These are phyloP conservation scores for Hemerocallis citrina DNA, from an alignment of 106 monocot genomes.

Conservation along the genomic window DNA sequence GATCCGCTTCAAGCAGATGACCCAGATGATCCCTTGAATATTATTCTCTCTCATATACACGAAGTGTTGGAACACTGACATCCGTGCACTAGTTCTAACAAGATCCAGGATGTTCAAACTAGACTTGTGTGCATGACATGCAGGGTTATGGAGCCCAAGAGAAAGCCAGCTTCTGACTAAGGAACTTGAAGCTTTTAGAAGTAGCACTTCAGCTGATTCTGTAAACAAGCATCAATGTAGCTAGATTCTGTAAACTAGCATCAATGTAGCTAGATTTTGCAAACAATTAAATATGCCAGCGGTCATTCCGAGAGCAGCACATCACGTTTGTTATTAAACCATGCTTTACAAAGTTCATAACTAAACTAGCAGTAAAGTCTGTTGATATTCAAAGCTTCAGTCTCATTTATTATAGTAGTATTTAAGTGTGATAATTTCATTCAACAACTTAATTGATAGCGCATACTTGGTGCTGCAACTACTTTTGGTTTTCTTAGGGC, in stretches of 20 bases:
- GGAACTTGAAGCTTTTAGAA: conserved; percentile 96
- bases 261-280: conserved; percentile 89
- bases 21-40: conserved; percentile 95
- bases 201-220: conserved; percentile 60
- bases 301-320: conserved; percentile 69
- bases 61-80: conserved; percentile 77
- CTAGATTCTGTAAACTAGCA: conserved; percentile 96
- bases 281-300: conserved; percentile 77
- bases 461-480: too few species aligned
- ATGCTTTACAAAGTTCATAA: too few species aligned
- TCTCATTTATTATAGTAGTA: not conserved
- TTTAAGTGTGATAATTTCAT: not conserved
- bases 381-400: not conserved
- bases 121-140: conserved; percentile 58
- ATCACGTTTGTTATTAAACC: conserved; percentile 39
- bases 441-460: not conserved
- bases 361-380: not conserved
- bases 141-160: conserved; percentile 76
- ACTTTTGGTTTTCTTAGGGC: too few species aligned
- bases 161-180: conserved; percentile 82
- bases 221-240: conserved; percentile 96
- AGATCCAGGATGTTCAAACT: conserved; percentile 92
- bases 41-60: conserved; percentile 76
- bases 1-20: conserved; percentile 99
- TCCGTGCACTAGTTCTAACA: conserved; percentile 70